A percentile compares a stretch with the other conserved stretches of the same genome.
phyloP scores from a whole-genome alignment of 192 early-diverging fungal species.

The Coemansia sp. region DNA sequence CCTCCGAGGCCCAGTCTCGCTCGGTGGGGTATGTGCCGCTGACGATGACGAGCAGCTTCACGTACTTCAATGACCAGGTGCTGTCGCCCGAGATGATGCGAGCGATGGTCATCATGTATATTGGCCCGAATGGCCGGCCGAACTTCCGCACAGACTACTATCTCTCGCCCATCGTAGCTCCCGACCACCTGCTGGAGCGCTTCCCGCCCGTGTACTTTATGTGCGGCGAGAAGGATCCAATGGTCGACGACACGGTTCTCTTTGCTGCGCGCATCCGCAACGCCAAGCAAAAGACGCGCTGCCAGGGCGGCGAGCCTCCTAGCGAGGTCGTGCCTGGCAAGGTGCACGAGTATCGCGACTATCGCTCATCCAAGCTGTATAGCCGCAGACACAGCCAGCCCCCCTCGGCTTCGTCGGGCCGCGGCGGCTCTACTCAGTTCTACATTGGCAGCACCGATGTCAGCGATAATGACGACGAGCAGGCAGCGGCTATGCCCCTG shows the following conservation, averaged over 20 bases:
- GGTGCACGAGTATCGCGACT: conserved; percentile 20
- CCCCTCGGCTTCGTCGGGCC: not conserved
- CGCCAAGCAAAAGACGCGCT: conserved; percentile 62
- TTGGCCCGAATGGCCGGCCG: conserved; percentile 75
- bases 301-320: not conserved
- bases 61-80: conserved; percentile 85
- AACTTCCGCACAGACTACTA: conserved; percentile 82
- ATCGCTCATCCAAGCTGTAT: conserved; percentile 19
- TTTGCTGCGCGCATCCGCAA: conserved; percentile 83
- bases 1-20: not conserved
- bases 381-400: conserved; percentile 37
- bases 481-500: not conserved
- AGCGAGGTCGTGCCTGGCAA: not conserved
- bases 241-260: conserved; percentile 95
- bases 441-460: conserved; percentile 49
- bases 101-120: conserved; percentile 75
- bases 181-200: conserved; percentile 77
- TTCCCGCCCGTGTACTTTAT: conserved; percentile 91
- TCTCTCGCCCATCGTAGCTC: conserved; percentile 81
- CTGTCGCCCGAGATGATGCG: conserved; percentile 75
- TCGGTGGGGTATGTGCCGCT: conserved; percentile 45
- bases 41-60: conserved; percentile 72
- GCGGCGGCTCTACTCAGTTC: conserved; percentile 10
- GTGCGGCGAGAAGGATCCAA: conserved; percentile 94
- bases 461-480: conserved; percentile 38